phyloP scores from a whole-genome alignment of 495 filamentous ascomycete species.

The Daldinia concentrica region DNA sequence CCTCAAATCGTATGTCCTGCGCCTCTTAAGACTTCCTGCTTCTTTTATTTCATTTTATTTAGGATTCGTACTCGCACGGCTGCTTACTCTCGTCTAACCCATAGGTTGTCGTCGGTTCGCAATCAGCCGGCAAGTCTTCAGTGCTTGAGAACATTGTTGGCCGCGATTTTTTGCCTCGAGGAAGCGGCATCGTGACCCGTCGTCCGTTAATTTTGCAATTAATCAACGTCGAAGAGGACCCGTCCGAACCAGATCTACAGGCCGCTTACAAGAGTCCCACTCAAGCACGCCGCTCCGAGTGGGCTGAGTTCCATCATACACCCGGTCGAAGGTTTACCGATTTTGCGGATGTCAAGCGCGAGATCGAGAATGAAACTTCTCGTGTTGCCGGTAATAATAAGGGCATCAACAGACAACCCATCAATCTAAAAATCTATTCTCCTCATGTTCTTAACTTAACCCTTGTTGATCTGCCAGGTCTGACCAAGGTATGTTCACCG shows the following conservation, averaged over 20 bases:
- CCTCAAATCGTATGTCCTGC: constrained; percentile 88
- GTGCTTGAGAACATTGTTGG: constrained; percentile 99
- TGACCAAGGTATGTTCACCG: constrained; percentile 80
- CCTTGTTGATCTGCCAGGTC: constrained; percentile 91
- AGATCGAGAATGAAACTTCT: constrained; percentile 96
- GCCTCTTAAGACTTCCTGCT: constrained; percentile 11
- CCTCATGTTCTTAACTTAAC: constrained; percentile 97
- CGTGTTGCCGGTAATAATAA: constrained; percentile 98
- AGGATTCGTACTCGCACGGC: neutral
- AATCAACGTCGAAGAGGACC: constrained; percentile 93
- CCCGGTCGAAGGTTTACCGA: constrained; percentile 90
- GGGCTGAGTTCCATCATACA: constrained; percentile 97
- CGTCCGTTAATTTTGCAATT: constrained; percentile 95
- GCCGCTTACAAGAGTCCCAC: constrained; percentile 60
- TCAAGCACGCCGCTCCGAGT: constrained; percentile 69
- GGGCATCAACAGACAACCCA: constrained; percentile 96
- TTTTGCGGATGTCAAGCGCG: constrained; percentile 90
- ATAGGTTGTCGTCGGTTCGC: constrained; percentile 97
- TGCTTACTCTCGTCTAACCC: constrained; percentile 33
- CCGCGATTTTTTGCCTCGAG: constrained; percentile 94
- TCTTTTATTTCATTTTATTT: neutral
- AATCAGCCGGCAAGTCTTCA: constrained; percentile 99
- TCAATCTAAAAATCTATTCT: constrained; percentile 99
- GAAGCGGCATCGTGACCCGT: constrained; percentile 95
- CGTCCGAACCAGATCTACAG: constrained; percentile 70